Base-by-base conservation (phyloP, 176 grass and related monocot species). In the Coix lacrymajobi region DNA sequence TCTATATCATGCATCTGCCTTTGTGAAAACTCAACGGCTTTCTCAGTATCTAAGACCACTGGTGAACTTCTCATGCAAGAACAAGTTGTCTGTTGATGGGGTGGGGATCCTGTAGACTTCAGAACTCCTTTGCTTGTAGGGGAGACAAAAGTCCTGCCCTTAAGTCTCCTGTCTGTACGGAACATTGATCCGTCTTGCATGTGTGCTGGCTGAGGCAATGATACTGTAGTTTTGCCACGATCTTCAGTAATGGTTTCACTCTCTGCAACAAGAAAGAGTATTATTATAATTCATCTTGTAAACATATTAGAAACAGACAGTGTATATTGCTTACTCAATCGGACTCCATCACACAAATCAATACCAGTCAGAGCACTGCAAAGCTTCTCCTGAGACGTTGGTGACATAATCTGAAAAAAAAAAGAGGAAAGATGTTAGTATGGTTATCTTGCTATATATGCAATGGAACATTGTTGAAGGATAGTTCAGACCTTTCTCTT, bases 1-100 rank as follows among this genome's bases (percentile, higher is more conserved):
- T 95, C 96, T 76, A 95, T 86, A 72, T 93, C 96, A 36, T 92
- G 96, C 92, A 98, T 95, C 83, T 98, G 96, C 51, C 89, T 83
- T 64, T 89, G 91, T 71, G 92, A 90, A 82, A 98, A 98, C 52
- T 95, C 89, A 46, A 95, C 87, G 73, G 87, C 89, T 68, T 98
- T 95, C 85, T 88, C 85, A 13, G 84, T 90, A 76, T 98, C 82
- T 46, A 91, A 78, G 37, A 88, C 63, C 83, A 76, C 31, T 43
- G 87, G 58, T 58, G 90, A 81, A 85, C 44, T 74, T 85, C 54
- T 88, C 80, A 69, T 84, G 85, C 90, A 92, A 77, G 78, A 85
- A 88, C 87, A 89, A 84, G 80, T 65, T 37, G 33, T 57, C 57
- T 31, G 71, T 49, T 83, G 66, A 79, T 76, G 71, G 66, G 78